phyloP scores from a whole-genome alignment of 371 early-diverging fungal species.

The Rhizopus sp. region DNA sequence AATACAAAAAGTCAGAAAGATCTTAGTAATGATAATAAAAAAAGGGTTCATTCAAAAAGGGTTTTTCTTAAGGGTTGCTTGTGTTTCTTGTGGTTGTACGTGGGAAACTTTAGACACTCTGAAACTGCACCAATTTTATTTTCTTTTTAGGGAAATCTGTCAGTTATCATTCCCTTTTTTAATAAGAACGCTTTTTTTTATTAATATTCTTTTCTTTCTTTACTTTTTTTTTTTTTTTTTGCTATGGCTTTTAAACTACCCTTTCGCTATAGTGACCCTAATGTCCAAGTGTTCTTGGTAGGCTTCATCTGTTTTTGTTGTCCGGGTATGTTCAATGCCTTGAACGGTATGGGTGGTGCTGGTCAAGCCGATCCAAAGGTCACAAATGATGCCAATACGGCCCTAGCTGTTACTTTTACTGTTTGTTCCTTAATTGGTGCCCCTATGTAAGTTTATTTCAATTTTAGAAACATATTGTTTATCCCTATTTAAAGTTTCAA shows the following conservation, averaged over 20 bases:
- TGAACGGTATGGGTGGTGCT: slow-evolving; percentile 66
- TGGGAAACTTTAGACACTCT: no score
- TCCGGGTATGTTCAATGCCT: slow-evolving; percentile 88
- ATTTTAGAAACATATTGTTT: neutral
- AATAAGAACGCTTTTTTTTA: slow-evolving; percentile 6
- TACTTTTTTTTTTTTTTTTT: slow-evolving; percentile 5
- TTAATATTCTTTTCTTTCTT: neutral
- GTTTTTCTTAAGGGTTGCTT: neutral
- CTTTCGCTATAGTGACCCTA: slow-evolving; percentile 51
- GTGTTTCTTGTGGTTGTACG: neutral
- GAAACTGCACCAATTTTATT: slow-evolving; percentile 9
- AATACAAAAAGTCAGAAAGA: slow-evolving; percentile 70
- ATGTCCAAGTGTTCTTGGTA: slow-evolving; percentile 69
- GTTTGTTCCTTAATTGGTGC: slow-evolving; percentile 57
- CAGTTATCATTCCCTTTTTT: neutral
- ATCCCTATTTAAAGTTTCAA: slow-evolving; percentile 39
- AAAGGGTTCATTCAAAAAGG: slow-evolving; percentile 2
- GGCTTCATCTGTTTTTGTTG: slow-evolving; percentile 78
- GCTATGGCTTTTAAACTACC: slow-evolving; percentile 44
- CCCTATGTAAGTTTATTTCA: no score
- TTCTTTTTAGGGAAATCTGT: neutral
- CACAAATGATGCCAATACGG: slow-evolving; percentile 68
- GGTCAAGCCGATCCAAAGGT: slow-evolving; percentile 63
- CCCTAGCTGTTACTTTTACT: slow-evolving; percentile 69
- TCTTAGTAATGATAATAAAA: neutral